phyloP scores from a whole-genome alignment of 129 eudicot species.

The Flaveria sonorensis region DNA sequence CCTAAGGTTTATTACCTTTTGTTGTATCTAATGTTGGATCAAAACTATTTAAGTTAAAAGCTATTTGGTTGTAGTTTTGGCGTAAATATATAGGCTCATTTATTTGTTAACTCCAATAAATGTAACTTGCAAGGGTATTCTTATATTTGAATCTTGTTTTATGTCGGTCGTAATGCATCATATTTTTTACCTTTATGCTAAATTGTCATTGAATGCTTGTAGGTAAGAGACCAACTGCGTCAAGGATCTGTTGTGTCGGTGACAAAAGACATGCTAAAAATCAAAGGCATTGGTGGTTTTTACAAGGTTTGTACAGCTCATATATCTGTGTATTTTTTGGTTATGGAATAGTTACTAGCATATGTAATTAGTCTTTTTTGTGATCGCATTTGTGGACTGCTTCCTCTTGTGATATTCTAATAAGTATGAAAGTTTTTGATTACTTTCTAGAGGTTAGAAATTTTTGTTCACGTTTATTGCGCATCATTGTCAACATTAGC shows the following conservation, averaged over 20 bases:
- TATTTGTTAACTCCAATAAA: background rate
- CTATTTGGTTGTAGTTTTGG: background rate
- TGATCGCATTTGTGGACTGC: background rate
- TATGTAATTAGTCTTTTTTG: background rate
- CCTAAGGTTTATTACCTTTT: background rate
- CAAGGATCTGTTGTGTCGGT: constrained; percentile 88
- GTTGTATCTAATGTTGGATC: background rate
- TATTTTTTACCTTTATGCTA: background rate
- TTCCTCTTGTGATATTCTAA: background rate
- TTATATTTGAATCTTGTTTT: background rate
- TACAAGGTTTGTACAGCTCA: constrained; percentile 63
- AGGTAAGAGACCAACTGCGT: constrained; percentile 91
- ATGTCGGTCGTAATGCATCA: background rate
- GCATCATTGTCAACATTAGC: too few relatives aligned
- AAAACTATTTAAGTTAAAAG: background rate
- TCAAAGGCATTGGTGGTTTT: constrained; percentile 81
- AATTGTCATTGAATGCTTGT: constrained; percentile 21
- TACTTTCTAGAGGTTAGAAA: too few relatives aligned
- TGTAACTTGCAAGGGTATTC: background rate
- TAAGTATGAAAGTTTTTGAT: too few relatives aligned
- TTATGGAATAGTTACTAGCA: background rate
- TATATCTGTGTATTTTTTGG: background rate
- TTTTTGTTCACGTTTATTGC: too few relatives aligned
- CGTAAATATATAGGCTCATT: background rate
- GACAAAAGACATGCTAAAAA: constrained; percentile 74